Conservation (phyloP, 2,329 filamentous ascomycete species). For the Epichloe sibirici region DNA sequence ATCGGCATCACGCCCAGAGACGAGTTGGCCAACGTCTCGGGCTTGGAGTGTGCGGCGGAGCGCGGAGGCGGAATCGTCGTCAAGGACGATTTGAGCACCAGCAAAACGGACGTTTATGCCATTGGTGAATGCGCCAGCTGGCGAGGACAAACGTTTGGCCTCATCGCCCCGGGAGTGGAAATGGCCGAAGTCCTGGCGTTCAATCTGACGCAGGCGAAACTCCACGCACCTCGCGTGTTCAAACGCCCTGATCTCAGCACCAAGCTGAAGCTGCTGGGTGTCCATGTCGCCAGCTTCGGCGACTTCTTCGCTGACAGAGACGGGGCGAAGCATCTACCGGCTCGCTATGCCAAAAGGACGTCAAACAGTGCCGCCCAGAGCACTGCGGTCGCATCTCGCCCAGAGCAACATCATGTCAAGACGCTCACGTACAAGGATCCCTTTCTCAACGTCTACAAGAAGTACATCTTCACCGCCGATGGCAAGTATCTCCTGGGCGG, state of each 20-base stretch:
- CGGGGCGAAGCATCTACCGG: conserved; percentile 64
- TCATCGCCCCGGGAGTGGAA: conserved; percentile 82
- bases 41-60: conserved; percentile 59
- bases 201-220: conserved; percentile 74
- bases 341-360: conserved; percentile 31
- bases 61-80: conserved; percentile 68
- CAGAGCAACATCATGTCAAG: conserved; percentile 42
- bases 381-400: neutral
- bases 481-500: conserved; percentile 86
- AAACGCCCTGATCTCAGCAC: conserved; percentile 80
- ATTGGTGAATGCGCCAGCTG: conserved; percentile 88
- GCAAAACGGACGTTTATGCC: conserved; percentile 61
- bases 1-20: conserved; percentile 77
- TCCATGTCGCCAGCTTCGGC: conserved; percentile 86
- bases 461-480: conserved; percentile 81
- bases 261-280: conserved; percentile 78
- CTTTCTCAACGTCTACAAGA: conserved; percentile 82
- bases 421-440: conserved; percentile 81
- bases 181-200: conserved; percentile 89
- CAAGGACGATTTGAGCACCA: conserved; percentile 56
- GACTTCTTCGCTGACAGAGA: conserved; percentile 88
- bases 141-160: conserved; percentile 74
- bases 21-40: conserved; percentile 56
- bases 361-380: neutral
- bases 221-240: conserved; percentile 57